A percentile compares a stretch with the other conserved stretches of the same genome.
Conservation (phyloP, 805 yeast species). For the Lachancea sp. region DNA sequence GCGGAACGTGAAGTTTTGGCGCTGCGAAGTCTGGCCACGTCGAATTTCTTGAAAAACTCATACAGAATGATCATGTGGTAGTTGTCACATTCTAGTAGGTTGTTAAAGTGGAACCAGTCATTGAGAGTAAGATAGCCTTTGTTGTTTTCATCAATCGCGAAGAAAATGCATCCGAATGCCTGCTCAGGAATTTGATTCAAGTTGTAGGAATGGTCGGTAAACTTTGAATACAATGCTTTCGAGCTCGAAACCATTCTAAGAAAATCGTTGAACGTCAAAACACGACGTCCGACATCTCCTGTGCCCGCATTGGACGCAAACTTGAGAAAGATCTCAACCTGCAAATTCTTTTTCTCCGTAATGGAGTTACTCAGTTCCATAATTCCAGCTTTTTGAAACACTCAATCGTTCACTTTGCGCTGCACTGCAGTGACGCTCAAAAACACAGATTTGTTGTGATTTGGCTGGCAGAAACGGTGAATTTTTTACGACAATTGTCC, state of each 20-base stretch:
- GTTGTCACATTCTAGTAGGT: constrained; percentile 42
- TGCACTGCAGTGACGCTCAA: neutral
- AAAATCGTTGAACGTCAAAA: constrained; percentile 34
- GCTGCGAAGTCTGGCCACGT: constrained; percentile 22
- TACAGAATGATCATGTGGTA: constrained; percentile 48
- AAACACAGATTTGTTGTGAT: neutral
- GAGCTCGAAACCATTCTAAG: constrained; percentile 33
- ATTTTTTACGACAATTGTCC: neutral
- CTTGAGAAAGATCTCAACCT: constrained; percentile 39
- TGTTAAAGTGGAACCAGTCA: constrained; percentile 73
- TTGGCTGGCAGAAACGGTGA: neutral
- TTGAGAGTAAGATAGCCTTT: constrained; percentile 60
- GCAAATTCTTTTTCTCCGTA: constrained; percentile 34
- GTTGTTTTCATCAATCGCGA: constrained; percentile 67
- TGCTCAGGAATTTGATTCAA: constrained; percentile 49
- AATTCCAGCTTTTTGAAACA: neutral
- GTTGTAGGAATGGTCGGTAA: constrained; percentile 36
- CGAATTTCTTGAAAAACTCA: constrained; percentile 47
- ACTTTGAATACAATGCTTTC: constrained; percentile 23
- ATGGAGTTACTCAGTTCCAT: constrained; percentile 38
- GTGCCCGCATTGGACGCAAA: constrained; percentile 35
- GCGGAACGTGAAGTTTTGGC: constrained; percentile 2
- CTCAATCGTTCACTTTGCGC: neutral
- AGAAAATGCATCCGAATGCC: constrained; percentile 65
- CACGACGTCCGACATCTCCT: constrained; percentile 20